Base-by-base conservation (phyloP, 2,329 filamentous ascomycete genomes). In the Aspergillus ruber region DNA sequence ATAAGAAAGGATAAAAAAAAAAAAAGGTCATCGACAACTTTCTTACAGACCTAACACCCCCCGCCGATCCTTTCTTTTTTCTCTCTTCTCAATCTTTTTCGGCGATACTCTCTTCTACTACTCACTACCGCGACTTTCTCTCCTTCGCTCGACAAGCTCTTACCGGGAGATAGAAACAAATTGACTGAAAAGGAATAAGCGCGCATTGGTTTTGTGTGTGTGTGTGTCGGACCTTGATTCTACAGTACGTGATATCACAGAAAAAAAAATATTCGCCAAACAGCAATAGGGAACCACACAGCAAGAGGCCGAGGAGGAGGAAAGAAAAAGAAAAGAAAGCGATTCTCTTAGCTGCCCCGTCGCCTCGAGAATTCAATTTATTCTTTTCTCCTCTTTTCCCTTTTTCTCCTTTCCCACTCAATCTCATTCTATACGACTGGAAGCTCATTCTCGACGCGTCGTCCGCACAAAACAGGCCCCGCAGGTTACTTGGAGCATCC, bases 361-460 rank as follows among this genome's bases (percentile, higher is more conserved):
- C n/a, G 25, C 48, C 35, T 41, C 32, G 15, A 12, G 15, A 18
- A 17, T 20, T 20, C 18, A 9, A 18, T 39, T 9, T 35, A 23
- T 48, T 41, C 27, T 41, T 45, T 38, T 50, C 47, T 47, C 47
- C 40, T 43, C 38, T 20, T 45, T 33, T 49, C 29, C 17, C 23
- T 32, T 53, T 46, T 50, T 48, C 49, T 52, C 44, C 43, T 43
- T 50, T 41, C 43, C 42, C 29, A 42, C 25, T 47, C 50, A 42
- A 49, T 42, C 36, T 38, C 20, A 36, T 33, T 18, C 35, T 43
- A 40, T 46, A 36, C 50, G 36, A 39, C 36, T 39, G 40, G 40
- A 57, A 62, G 57, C 62, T 60, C 56, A 62, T 61, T 60, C 51
- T 38, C 53, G 52, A 65, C 62, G 60, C 61, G 60, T 66, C 58